Evolutionary conservation across 169 alveolate genomes (phyloP).

Genomic region (Cryptosporidium tyzzeri): DNA sequence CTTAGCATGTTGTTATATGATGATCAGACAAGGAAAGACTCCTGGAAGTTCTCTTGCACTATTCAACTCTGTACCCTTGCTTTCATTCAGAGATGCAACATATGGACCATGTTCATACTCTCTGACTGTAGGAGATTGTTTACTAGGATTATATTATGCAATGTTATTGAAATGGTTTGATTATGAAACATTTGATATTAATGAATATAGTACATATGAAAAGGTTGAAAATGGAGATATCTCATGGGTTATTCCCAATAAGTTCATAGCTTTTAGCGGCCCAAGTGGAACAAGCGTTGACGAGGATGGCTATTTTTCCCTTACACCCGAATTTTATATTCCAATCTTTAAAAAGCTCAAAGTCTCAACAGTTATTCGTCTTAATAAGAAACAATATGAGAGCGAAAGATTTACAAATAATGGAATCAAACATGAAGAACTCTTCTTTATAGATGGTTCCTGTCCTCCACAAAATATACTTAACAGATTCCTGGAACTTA

Average conservation of each 20-base stretch:
- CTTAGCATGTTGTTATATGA: slow-evolving; percentile 91
- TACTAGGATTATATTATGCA: slow-evolving; percentile 93
- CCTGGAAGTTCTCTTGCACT: slow-evolving; percentile 49
- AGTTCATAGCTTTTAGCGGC: slow-evolving; percentile 92
- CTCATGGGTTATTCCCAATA: slow-evolving; percentile 94
- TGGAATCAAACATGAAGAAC: slow-evolving; percentile 88
- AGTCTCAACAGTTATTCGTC: slow-evolving; percentile 89
- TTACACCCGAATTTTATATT: slow-evolving; percentile 92
- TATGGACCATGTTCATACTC: slow-evolving; percentile 81
- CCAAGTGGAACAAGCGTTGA: slow-evolving; percentile 86
- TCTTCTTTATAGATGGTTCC: slow-evolving; percentile 91
- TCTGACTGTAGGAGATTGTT: slow-evolving; percentile 86
- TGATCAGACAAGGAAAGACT: slow-evolving; percentile 79
- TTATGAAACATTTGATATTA: slow-evolving; percentile 86
- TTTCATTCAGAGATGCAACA: slow-evolving; percentile 85
- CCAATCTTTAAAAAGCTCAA: slow-evolving; percentile 89
- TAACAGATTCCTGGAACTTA: slow-evolving; percentile 86
- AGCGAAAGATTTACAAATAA: slow-evolving; percentile 82
- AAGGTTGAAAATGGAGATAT: slow-evolving; percentile 93
- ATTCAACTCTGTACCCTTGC: slow-evolving; percentile 67
- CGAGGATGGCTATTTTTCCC: slow-evolving; percentile 80
- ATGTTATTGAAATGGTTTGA: slow-evolving; percentile 91
- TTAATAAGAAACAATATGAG: slow-evolving; percentile 91
- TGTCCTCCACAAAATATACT: slow-evolving; percentile 91
- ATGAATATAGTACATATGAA: slow-evolving; percentile 91